Evolutionary conservation across 768 basidiomycete genomes (phyloP).

Genomic region (Xerocomus spinulosus): DNA sequence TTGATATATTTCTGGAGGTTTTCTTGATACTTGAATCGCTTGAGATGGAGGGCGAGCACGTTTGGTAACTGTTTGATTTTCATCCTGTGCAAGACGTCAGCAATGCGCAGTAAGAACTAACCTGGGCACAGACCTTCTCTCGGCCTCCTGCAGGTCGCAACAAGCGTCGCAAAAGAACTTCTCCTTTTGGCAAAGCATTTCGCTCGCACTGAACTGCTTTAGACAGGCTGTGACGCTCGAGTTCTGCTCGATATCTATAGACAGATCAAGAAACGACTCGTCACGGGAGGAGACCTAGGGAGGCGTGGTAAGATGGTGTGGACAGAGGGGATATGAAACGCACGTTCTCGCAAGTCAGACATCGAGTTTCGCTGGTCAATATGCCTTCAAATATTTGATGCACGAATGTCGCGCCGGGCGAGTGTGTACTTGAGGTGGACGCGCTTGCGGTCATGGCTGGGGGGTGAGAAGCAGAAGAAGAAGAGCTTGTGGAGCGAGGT

Average conservation of each 20-base stretch:
- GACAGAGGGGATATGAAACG: conserved; percentile 24
- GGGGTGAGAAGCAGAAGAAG: conserved; percentile 43
- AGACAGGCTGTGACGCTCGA: conserved; percentile 95
- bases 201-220: conserved; percentile 93
- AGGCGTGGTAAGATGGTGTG: conserved; percentile 11
- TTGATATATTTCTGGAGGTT: conserved; percentile 88
- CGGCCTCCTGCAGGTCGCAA: conserved; percentile 95
- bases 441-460: conserved; percentile 38
- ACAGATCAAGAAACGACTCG: conserved; percentile 96
- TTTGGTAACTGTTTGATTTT: conserved; percentile 97
- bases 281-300: conserved; percentile 83
- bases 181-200: conserved; percentile 97
- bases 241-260: conserved; percentile 98
- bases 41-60: conserved; percentile 90
- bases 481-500: conserved; percentile 54
- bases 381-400: conserved; percentile 92
- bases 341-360: conserved; percentile 96
- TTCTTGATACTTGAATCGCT: conserved; percentile 99
- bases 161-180: conserved; percentile 99
- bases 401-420: conserved; percentile 68
- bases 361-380: conserved; percentile 95
- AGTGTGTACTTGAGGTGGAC: conserved; percentile 44
- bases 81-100: conserved; percentile 58
- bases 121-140: conserved; percentile 68
- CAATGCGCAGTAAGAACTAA: not conserved